Percentiles rank a stretch among this genome's conserved stretches.
Conservation (phyloP, 106 monocot genomes). For the Allium cepa region DNA sequence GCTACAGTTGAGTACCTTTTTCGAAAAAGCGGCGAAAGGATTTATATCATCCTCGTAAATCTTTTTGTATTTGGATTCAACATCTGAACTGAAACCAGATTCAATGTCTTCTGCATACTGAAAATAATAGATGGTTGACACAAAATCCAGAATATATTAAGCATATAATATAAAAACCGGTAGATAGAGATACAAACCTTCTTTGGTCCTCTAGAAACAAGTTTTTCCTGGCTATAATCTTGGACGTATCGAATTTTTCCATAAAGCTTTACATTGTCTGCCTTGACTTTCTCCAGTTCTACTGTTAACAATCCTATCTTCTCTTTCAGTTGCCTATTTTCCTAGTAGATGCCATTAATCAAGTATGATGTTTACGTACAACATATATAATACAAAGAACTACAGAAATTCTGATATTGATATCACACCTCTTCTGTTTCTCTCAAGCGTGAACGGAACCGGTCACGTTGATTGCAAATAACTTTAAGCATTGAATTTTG, state of each 20-base stretch:
- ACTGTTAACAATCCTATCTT: slow-evolving; percentile 57
- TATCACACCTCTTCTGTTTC: slow-evolving; percentile 89
- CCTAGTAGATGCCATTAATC: slow-evolving; percentile 21
- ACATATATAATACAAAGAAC: background rate
- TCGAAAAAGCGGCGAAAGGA: slow-evolving; percentile 99
- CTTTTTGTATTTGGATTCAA: slow-evolving; percentile 98
- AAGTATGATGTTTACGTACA: no score
- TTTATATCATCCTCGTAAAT: slow-evolving; percentile 99
- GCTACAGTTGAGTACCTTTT: slow-evolving; percentile 44
- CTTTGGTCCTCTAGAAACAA: slow-evolving; percentile 91
- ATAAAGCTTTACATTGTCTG: slow-evolving; percentile 96
- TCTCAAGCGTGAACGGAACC: slow-evolving; percentile 71
- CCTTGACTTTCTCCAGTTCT: slow-evolving; percentile 90
- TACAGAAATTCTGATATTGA: background rate
- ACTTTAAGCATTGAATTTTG: slow-evolving; percentile 99
- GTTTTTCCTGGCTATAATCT: slow-evolving; percentile 90
- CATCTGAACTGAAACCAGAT: slow-evolving; percentile 87
- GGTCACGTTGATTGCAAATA: slow-evolving; percentile 96
- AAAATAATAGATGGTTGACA: slow-evolving; percentile 7
- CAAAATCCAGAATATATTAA: no score
- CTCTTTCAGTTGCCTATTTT: slow-evolving; percentile 84
- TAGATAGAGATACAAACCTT: slow-evolving; percentile 31
- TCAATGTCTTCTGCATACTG: slow-evolving; percentile 97
- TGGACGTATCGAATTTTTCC: slow-evolving; percentile 97
- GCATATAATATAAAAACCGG: no score